Evolutionary conservation across 495 filamentous ascomycete genomes (phyloP).

Genomic region (Trichoderma gamsii): DNA sequence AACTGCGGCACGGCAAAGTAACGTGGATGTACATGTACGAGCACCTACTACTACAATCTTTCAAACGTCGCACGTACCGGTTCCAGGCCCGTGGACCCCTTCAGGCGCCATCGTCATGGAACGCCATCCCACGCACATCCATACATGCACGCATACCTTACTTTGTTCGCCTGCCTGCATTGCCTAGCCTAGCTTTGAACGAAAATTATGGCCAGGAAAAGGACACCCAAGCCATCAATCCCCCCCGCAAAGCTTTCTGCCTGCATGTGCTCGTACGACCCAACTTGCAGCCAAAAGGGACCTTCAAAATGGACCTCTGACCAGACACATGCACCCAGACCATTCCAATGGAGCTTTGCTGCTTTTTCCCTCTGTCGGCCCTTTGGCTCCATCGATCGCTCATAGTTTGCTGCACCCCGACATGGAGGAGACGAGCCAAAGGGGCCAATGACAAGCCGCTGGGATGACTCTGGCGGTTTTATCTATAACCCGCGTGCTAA

Average conservation of each 20-base stretch:
- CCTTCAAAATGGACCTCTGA: background rate
- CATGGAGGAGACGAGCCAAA: background rate
- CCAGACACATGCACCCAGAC: background rate
- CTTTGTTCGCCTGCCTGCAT: no score
- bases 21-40: background rate
- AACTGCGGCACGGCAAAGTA: no score
- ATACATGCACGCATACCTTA: background rate
- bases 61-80: background rate
- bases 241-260: background rate
- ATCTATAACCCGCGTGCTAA: background rate
- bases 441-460: background rate
- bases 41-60: background rate
- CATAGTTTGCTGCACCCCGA: background rate
- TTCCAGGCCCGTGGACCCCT: slow-evolving; percentile 3
- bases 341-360: background rate
- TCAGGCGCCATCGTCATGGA: background rate
- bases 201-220: background rate
- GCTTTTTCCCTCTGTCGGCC: background rate
- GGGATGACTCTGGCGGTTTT: background rate
- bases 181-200: no score
- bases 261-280: slow-evolving; percentile 7
- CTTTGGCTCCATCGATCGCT: slow-evolving; percentile 1
- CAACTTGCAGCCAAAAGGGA: background rate
- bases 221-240: background rate
- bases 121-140: background rate